phyloP scores from a whole-genome alignment of 371 early-diverging fungal genomes.

The Syncephalastrum sp. region DNA sequence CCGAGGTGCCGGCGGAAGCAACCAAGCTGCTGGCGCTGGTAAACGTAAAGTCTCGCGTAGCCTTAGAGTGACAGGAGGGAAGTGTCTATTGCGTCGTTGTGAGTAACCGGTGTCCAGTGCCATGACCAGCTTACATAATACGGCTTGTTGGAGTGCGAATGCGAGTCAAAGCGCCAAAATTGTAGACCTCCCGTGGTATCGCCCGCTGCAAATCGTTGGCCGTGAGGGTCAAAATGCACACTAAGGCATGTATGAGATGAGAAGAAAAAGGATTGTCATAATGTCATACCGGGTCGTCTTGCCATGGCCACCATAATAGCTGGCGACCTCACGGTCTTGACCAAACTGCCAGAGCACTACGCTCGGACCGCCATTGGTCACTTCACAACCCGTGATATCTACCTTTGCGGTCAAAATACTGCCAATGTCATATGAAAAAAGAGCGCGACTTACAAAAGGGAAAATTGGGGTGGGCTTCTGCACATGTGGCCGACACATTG shows the following conservation, averaged over 20 bases:
- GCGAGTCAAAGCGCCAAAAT: constrained; percentile 77
- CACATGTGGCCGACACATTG: constrained; percentile 44
- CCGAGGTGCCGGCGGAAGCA: constrained; percentile 75
- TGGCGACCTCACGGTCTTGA: constrained; percentile 55
- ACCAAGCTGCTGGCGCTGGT: constrained; percentile 69
- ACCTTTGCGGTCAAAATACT: neutral
- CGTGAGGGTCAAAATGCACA: constrained; percentile 70
- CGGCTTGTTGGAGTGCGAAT: constrained; percentile 61
- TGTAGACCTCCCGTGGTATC: constrained; percentile 67
- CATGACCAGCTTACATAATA: constrained; percentile 34
- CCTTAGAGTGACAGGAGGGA: constrained; percentile 60
- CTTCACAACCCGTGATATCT: constrained; percentile 61
- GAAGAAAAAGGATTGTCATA: neutral
- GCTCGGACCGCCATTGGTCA: constrained; percentile 41
- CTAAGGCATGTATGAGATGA: constrained; percentile 15
- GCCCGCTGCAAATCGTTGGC: constrained; percentile 75
- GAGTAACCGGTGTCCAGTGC: neutral
- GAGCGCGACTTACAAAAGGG: constrained; percentile 45
- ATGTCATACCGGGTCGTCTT: constrained; percentile 45
- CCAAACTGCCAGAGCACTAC: constrained; percentile 65
- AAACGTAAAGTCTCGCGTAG: constrained; percentile 74
- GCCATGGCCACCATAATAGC: constrained; percentile 53
- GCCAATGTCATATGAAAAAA: neutral
- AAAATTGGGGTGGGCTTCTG: constrained; percentile 58
- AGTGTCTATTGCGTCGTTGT: constrained; percentile 21